phyloP scores from a whole-genome alignment of 2,329 filamentous ascomycete species.

The Aspergillus awamori region DNA sequence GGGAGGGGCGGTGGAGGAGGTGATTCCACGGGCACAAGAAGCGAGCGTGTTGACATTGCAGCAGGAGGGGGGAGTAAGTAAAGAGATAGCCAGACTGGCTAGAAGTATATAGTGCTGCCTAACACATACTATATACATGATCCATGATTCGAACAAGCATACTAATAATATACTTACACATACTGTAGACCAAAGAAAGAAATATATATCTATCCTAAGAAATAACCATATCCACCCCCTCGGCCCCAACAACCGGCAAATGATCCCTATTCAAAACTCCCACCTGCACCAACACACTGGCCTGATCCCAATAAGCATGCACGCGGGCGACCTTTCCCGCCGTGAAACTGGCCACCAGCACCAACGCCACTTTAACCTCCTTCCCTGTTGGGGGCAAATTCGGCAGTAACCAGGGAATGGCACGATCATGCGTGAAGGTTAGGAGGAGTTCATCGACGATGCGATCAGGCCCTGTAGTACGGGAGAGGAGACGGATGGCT shows the following conservation, averaged over 20 bases:
- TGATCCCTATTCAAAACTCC: constrained; percentile 53
- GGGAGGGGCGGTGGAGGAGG: constrained; percentile 56
- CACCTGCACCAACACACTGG: constrained; percentile 61
- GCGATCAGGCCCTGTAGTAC: constrained; percentile 59
- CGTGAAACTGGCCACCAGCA: constrained; percentile 51
- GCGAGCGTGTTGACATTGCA: constrained; percentile 79
- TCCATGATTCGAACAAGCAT: too few species aligned
- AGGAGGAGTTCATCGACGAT: constrained; percentile 62
- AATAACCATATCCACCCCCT: constrained; percentile 29
- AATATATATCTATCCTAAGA: neutral
- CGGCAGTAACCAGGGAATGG: constrained; percentile 60
- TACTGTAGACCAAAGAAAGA: neutral
- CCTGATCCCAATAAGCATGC: constrained; percentile 66
- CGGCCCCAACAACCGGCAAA: constrained; percentile 40
- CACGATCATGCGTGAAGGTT: constrained; percentile 57
- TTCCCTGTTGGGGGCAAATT: constrained; percentile 57
- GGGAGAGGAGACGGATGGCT: constrained; percentile 55
- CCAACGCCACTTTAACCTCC: constrained; percentile 56
- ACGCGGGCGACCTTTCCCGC: constrained; percentile 49
- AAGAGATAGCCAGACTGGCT: constrained; percentile 27
- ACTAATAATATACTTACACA: too few species aligned
- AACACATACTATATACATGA: too few species aligned
- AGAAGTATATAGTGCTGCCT: neutral
- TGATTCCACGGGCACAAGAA: constrained; percentile 79
- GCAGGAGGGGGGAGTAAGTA: constrained; percentile 69